phyloP scores from a whole-genome alignment of 345 rosid genomes.

The Sonneratia caseolaris region DNA sequence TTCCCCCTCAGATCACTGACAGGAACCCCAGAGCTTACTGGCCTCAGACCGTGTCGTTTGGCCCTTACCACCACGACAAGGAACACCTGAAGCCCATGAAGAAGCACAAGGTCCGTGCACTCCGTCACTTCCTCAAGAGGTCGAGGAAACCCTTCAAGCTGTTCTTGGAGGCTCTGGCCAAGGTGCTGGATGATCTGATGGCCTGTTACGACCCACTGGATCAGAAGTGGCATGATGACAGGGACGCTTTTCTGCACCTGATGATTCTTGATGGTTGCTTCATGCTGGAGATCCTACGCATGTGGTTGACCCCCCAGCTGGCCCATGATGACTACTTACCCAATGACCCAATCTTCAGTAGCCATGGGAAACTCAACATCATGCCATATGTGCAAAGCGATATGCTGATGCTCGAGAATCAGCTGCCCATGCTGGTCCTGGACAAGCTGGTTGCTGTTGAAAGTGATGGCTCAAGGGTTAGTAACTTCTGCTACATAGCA shows the following conservation, averaged over 20 bases:
- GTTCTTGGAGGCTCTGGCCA: not conserved
- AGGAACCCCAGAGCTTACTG: not conserved
- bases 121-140: not conserved
- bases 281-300: slow-evolving; percentile 9
- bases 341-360: slow-evolving; percentile 9
- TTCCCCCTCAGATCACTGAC: not conserved
- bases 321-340: not conserved
- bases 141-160: not conserved
- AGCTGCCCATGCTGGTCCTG: slow-evolving; percentile 8
- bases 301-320: too few relatives aligned
- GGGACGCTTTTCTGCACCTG: not conserved
- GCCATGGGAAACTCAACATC: not conserved
- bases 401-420: slow-evolving; percentile 11
- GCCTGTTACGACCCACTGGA: not conserved
- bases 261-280: slow-evolving; percentile 11
- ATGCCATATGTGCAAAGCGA: slow-evolving; percentile 1
- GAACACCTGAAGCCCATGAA: slow-evolving; percentile 8
- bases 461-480: not conserved
- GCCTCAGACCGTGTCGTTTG: slow-evolving; percentile 10
- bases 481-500: too few relatives aligned
- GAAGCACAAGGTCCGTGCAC: slow-evolving; percentile 2
- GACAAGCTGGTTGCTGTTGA: slow-evolving; percentile 4
- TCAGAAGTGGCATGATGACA: not conserved
- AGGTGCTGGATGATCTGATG: not conserved
- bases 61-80: slow-evolving; percentile 12